Evolutionary conservation across 2,329 filamentous ascomycete species (phyloP).

Genomic region (Aspergillus candidus): DNA sequence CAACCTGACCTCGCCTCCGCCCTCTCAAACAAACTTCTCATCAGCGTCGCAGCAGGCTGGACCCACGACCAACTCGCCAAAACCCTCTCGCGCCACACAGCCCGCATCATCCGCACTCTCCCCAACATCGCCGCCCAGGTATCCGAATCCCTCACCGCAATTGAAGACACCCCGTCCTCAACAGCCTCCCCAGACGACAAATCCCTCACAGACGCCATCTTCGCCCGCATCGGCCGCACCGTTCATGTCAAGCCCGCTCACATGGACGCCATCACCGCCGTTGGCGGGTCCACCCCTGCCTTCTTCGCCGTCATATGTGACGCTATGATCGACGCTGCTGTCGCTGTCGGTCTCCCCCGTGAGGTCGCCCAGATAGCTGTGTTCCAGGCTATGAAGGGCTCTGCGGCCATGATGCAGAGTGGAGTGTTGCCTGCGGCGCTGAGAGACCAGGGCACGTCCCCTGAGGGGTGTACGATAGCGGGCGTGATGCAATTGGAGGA

Average conservation of each 20-base stretch:
- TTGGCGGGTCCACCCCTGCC: constrained; percentile 57
- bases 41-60: constrained; percentile 50
- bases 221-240: constrained; percentile 45
- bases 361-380: constrained; percentile 57
- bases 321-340: constrained; percentile 55
- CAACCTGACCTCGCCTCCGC: constrained; percentile 35
- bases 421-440: constrained; percentile 56
- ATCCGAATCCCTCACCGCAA: constrained; percentile 32
- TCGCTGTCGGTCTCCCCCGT: constrained; percentile 57
- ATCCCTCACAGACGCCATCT: constrained; percentile 39
- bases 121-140: constrained; percentile 43
- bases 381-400: constrained; percentile 57
- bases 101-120: constrained; percentile 36
- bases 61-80: constrained; percentile 36
- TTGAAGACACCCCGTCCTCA: too few species aligned
- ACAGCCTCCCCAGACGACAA: constrained; percentile 31
- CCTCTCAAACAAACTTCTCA: constrained; percentile 42
- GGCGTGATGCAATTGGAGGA: constrained; percentile 57
- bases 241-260: constrained; percentile 46
- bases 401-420: constrained; percentile 51
- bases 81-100: constrained; percentile 27
- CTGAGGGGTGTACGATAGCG: constrained; percentile 58
- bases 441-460: constrained; percentile 56
- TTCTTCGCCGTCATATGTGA: constrained; percentile 57
- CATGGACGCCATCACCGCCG: constrained; percentile 54